phyloP scores from a whole-genome alignment of 192 early-diverging fungal species.

The Coemansia sp. region DNA sequence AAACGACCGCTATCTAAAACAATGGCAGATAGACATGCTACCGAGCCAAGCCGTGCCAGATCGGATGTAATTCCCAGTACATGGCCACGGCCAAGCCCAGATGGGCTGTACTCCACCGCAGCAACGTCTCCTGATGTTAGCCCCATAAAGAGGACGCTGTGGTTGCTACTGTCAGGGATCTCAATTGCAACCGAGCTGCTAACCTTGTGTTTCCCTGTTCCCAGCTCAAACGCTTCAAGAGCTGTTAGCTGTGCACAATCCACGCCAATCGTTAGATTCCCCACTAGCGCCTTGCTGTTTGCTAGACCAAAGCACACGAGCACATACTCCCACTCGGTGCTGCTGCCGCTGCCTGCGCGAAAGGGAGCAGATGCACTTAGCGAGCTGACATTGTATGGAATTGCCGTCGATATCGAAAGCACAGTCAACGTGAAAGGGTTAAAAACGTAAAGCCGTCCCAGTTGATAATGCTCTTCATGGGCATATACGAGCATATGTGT shows the following conservation, averaged over 20 bases:
- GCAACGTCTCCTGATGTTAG: constrained; percentile 24
- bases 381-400: constrained; percentile 28
- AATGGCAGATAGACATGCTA: constrained; percentile 13
- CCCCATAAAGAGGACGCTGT: constrained; percentile 25
- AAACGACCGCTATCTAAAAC: constrained; percentile 6
- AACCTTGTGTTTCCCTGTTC: constrained; percentile 21
- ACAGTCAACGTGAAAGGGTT: constrained; percentile 39
- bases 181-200: constrained; percentile 4
- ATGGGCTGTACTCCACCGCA: constrained; percentile 38
- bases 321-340: constrained; percentile 45
- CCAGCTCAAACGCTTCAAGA: constrained; percentile 10
- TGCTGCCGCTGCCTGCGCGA: constrained; percentile 32
- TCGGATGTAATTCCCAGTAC: constrained; percentile 9
- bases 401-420: constrained; percentile 11
- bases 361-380: constrained; percentile 34
- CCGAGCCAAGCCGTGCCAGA: constrained; percentile 16
- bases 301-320: constrained; percentile 36
- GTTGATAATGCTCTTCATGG: constrained; percentile 20
- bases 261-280: constrained; percentile 23
- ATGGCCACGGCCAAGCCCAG: constrained; percentile 12
- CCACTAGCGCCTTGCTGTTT: constrained; percentile 24
- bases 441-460: constrained; percentile 27
- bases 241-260: constrained; percentile 35
- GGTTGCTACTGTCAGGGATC: constrained; percentile 18
- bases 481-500: constrained; percentile 28